Base-by-base conservation (phyloP, 305 asterid species). In the Rubia balearica region DNA sequence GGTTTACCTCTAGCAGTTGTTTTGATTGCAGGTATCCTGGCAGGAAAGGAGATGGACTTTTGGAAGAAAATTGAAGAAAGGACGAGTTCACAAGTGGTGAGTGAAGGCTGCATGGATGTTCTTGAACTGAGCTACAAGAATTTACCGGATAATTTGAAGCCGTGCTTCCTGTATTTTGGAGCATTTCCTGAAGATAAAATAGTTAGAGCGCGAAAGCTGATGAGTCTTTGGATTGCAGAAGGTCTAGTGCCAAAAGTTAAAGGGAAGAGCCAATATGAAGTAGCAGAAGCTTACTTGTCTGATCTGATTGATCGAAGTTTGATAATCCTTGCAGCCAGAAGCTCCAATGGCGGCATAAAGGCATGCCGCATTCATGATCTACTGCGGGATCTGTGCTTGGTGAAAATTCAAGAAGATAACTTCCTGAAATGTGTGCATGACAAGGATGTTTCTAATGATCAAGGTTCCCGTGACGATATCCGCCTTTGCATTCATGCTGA, bases 191-290 rank as follows among this genome's bases (percentile, higher is more conserved):
- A 66, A 33, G 76, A 60, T 9, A 2, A 4, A 9, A 49, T 21
- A 2, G 68, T 74, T 24, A 40, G 22, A 27, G 41, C 13, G 12
- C 30, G 22, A 7, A 40, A 61, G 8, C 14, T 70, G 61, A 67
- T 36, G n/a, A 19, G 63, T 2, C 13, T 78, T 14, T 74, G 75
- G 81, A 71, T 74, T 8, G 75, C 63, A 0, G 76, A 78, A 71
- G 81, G 78, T 1, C 63, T 70, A 1, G n/a, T 70, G 11, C 67
- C 22, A 8, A 36, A 41, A 45, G 16, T 41, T 41, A 48, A 33
- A 12, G 24, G 6, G 7, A 65, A 24, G 46, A 67, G 67, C 38
- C 40, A 19, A 48, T 19, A 61, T 6, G 68, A 77, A 42, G 65
- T 77, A 1, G 81, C 72, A 0, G 46, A 48, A 5, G 55, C 17